These are phyloP conservation scores for Diaporthe aspalathi DNA, from an alignment of 2,329 filamentous ascomycete species.

Conservation along the genomic window DNA sequence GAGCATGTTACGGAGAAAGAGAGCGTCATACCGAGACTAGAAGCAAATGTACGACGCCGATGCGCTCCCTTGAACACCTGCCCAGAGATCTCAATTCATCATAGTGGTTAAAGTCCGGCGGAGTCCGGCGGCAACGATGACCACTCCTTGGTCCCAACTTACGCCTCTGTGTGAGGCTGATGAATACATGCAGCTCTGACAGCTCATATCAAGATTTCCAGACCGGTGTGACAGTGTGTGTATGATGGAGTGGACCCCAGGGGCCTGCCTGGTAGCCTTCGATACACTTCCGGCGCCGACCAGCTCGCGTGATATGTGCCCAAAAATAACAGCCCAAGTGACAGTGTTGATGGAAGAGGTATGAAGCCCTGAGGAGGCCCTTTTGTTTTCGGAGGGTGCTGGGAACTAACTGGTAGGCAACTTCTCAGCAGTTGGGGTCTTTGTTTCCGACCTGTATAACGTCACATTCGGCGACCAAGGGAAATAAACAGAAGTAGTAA, in stretches of 20 bases:
- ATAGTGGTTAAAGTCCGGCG: neutral
- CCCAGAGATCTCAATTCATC: neutral
- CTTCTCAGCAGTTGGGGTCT: neutral
- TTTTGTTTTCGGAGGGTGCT: neutral
- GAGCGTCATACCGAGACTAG: neutral
- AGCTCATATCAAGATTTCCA: neutral
- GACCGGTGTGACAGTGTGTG: neutral
- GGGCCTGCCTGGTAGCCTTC: neutral
- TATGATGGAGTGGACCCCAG: neutral
- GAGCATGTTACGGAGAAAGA: neutral
- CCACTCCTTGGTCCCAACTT: neutral
- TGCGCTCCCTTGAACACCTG: neutral
- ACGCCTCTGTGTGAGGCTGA: neutral
- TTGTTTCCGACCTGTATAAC: conserved; percentile 5
- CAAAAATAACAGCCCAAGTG: neutral
- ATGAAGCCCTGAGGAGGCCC: neutral
- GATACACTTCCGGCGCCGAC: neutral
- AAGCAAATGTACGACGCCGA: neutral
- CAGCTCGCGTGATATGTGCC: neutral
- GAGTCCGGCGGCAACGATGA: neutral
- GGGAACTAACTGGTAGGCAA: neutral
- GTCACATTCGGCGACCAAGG: neutral
- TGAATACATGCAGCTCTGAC: neutral
- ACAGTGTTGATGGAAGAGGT: neutral
- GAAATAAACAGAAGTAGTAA: neutral